Evolutionary conservation across 1,284 basidiomycete species (phyloP), one percentile per base, ranked within the genome.

Genomic region (Afroboletus lepidellus): DNA sequence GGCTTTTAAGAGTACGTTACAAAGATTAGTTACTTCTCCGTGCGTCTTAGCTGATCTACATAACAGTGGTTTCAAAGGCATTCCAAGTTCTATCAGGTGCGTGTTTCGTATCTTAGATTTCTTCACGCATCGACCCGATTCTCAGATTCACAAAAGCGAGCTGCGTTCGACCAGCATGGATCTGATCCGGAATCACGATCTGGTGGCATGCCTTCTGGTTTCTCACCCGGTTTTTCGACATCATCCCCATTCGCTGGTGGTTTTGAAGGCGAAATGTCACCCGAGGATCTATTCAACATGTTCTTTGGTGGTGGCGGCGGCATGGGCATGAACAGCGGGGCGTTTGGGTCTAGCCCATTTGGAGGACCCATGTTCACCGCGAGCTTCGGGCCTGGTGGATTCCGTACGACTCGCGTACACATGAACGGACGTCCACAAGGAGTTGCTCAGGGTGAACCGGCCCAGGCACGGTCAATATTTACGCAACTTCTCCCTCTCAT

Each of bases 261-360:
- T 5, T 90, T 89, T 61, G 90, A 92, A 11, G 85, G 85, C 48
- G 95, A 98, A 67, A 78, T 99, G 60, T 94, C 91, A 54, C 94
- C 96, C 1, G 94, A 98, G 72, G 96, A 99, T 58, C 68, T 99
- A 49, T 99, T 99, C 79, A 96, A 98, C 67, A 95, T 97, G 91
- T 98, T 99, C 82, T 99, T 99, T 69, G 94, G 75, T 18, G 77
- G 76, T 8, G 76, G 75, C 2, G 77, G 76, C 7, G 76, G 75
- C 2, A 72, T 70, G 37, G 74, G 74, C 54, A 79, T 80, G 50
- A 74, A 77, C 43, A 71, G 67, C 4, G 73, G 72, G 47, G 69
- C 69, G 34, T 74, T 77, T 56, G 74, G 72, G 46, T 69, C 64
- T n/a, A 56, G 71, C 6, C 65, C 69, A 30, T 76, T 75, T 55